Conservation (phyloP, 345 rosid species). For the Brassica carinata region DNA sequence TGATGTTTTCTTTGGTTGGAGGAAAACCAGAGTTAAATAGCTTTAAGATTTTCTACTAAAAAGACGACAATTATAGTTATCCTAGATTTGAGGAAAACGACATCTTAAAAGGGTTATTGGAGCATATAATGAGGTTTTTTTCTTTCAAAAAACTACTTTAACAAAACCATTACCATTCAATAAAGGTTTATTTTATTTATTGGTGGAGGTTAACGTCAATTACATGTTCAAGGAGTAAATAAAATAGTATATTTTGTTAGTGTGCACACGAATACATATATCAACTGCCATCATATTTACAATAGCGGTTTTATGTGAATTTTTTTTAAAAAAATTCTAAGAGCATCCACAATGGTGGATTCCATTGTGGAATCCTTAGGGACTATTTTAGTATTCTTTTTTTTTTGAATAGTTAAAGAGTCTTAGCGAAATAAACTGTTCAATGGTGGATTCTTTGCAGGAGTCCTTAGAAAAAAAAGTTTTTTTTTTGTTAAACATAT, state of each 20-base stretch:
- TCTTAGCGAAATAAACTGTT: too few species aligned
- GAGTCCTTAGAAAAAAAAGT: too few species aligned
- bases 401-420: too few species aligned
- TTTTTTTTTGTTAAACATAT: too few species aligned
- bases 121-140: background rate
- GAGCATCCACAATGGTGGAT: too few species aligned
- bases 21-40: slow-evolving; percentile 9
- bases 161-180: slow-evolving; percentile 29
- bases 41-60: background rate
- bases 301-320: background rate
- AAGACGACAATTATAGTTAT: slow-evolving; percentile 15
- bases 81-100: slow-evolving; percentile 27
- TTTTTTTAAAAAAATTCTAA: too few species aligned
- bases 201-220: slow-evolving; percentile 13
- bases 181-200: slow-evolving; percentile 14
- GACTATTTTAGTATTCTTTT: too few species aligned
- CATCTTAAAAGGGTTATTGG: slow-evolving; percentile 17
- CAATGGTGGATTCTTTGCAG: too few species aligned
- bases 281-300: background rate
- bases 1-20: background rate
- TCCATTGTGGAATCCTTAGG: too few species aligned
- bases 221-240: background rate
- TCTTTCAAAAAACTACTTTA: background rate
- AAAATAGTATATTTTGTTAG: background rate
- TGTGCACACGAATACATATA: background rate